Evolutionary conservation across 352 stramenopile species (phyloP).

Genomic region (Plasmopara halstedii): DNA sequence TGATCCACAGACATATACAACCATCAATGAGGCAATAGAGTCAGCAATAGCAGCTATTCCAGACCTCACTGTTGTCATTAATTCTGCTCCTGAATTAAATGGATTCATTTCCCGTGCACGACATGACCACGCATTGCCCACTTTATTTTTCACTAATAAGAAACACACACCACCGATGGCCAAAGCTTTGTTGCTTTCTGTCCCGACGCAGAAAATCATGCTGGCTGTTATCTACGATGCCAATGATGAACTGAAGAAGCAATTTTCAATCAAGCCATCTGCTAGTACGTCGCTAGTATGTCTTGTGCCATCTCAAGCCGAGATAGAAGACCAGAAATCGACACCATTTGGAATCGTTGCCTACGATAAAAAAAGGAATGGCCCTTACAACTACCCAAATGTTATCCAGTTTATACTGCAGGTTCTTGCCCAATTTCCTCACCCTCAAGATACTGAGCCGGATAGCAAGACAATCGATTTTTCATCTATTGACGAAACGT

Average conservation of each 20-base stretch:
- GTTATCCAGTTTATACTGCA: constrained; percentile 59
- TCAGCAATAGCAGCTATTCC: constrained; percentile 43
- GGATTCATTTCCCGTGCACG: constrained; percentile 42
- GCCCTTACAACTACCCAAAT: constrained; percentile 55
- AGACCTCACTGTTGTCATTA: constrained; percentile 33
- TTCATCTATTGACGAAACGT: constrained; percentile 20
- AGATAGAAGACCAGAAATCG: constrained; percentile 17
- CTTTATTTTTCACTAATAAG: constrained; percentile 59
- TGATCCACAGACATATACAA: constrained; percentile 29
- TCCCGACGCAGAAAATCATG: constrained; percentile 43
- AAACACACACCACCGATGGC: constrained; percentile 40
- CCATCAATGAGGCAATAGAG: constrained; percentile 41
- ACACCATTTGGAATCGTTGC: constrained; percentile 48
- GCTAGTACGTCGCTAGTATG: constrained; percentile 34
- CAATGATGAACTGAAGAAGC: constrained; percentile 46
- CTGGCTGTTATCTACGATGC: constrained; percentile 50
- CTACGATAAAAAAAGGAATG: constrained; percentile 68
- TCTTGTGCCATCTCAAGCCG: constrained; percentile 32
- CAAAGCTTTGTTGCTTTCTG: constrained; percentile 52
- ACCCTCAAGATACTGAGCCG: constrained; percentile 22
- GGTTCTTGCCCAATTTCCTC: constrained; percentile 58
- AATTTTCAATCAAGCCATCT: constrained; percentile 42
- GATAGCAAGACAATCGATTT: constrained; percentile 21
- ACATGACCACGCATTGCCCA: constrained; percentile 32
- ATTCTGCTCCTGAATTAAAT: constrained; percentile 44